phyloP scores from a whole-genome alignment of 176 grass and related monocot genomes.

The Paspalum vaginatum region DNA sequence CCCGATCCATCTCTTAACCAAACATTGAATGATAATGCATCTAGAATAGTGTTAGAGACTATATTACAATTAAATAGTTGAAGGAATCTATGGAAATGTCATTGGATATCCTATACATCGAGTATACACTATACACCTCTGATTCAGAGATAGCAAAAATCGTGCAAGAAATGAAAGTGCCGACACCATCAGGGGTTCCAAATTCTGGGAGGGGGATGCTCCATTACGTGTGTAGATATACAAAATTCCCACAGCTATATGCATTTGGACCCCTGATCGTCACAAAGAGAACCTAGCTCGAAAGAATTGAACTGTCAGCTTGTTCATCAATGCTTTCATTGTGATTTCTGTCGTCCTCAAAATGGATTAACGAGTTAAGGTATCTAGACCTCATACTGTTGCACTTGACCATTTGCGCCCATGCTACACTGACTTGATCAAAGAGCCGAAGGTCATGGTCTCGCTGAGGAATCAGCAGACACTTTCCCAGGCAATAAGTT shows the following conservation, averaged over 20 bases:
- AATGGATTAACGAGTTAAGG: slow-evolving; percentile 7
- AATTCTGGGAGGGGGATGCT: background rate
- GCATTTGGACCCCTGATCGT: background rate
- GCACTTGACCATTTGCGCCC: slow-evolving; percentile 1
- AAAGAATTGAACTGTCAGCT: background rate
- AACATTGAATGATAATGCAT: background rate
- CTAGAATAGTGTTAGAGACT: background rate
- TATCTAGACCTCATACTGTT: slow-evolving; percentile 9
- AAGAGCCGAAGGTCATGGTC: slow-evolving; percentile 2
- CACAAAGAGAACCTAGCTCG: slow-evolving; percentile 14
- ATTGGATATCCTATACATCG: slow-evolving; percentile 20
- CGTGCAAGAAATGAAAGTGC: background rate
- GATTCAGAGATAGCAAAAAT: slow-evolving; percentile 2
- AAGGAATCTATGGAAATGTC: background rate
- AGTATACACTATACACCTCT: background rate
- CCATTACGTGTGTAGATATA: slow-evolving; percentile 1
- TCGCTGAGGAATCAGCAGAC: background rate
- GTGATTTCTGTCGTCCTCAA: background rate
- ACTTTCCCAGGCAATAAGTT: background rate
- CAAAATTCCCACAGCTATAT: background rate
- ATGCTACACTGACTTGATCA: slow-evolving; percentile 1
- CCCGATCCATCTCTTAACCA: background rate
- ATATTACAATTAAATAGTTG: background rate
- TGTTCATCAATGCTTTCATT: slow-evolving; percentile 3
- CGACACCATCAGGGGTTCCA: background rate